Conservation (phyloP, 495 filamentous ascomycete species). For the Xylaria venustula region DNA sequence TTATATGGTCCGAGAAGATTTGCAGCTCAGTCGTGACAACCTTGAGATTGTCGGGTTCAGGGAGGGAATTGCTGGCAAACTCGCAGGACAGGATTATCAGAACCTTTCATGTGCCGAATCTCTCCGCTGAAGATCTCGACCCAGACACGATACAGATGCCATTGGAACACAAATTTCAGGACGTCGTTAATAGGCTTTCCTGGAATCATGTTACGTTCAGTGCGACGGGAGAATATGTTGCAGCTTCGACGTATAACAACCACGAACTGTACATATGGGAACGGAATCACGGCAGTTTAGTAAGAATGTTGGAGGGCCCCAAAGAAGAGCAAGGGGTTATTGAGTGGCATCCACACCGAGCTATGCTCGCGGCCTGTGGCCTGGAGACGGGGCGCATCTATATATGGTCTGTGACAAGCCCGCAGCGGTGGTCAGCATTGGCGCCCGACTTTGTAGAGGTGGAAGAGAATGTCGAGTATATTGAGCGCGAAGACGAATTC, state of each 20-base stretch:
- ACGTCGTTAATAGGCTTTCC: conserved; percentile 87
- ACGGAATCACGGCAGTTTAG: conserved; percentile 84
- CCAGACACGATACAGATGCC: conserved; percentile 76
- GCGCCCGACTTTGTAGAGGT: conserved; percentile 97
- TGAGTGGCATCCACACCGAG: conserved; percentile 94
- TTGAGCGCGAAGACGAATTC: conserved; percentile 94
- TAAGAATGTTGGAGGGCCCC: conserved; percentile 92
- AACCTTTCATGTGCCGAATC: conserved; percentile 66
- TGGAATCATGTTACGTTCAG: conserved; percentile 98
- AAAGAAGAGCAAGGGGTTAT: conserved; percentile 93
- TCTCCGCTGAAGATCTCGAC: conserved; percentile 54
- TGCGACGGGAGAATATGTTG: conserved; percentile 86
- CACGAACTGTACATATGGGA: conserved; percentile 99
- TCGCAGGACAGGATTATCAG: conserved; percentile 89
- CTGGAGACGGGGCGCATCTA: conserved; percentile 86
- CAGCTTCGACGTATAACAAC: conserved; percentile 93
- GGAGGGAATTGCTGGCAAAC: conserved; percentile 83
- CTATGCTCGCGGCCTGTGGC: conserved; percentile 84
- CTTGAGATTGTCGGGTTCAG: conserved; percentile 76
- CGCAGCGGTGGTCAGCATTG: conserved; percentile 94
- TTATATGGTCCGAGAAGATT: conserved; percentile 82
- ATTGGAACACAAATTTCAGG: conserved; percentile 97
- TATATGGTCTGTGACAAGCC: conserved; percentile 87
- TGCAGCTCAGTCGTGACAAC: conserved; percentile 87
- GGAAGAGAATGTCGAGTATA: conserved; percentile 96